Conservation (phyloP, 257 asterid species). For the Voacanga thouarsii region DNA sequence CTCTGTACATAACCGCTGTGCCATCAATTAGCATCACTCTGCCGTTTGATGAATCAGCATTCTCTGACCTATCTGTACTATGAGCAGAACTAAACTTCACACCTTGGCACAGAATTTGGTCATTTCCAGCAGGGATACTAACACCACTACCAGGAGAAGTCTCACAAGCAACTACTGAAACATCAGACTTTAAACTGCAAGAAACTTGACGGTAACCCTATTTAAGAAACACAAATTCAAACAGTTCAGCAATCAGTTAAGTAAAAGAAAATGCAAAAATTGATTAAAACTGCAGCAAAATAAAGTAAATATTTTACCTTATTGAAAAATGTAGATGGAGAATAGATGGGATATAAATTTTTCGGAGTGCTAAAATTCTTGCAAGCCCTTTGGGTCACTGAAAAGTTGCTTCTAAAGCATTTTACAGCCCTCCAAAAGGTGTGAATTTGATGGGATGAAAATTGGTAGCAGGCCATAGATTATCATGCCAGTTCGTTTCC, state of each 20-base stretch:
- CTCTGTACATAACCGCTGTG: constrained; percentile 80
- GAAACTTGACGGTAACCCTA: constrained; percentile 40
- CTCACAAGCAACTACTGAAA: constrained; percentile 27
- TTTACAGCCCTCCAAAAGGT: constrained; percentile 39
- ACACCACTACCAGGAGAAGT: constrained; percentile 27
- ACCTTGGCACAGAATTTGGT: constrained; percentile 25
- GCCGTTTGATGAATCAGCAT: constrained; percentile 46
- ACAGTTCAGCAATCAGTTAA: neutral
- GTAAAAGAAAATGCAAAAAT: neutral
- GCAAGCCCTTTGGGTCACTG: constrained; percentile 24
- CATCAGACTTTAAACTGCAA: constrained; percentile 31
- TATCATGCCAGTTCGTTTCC: constrained; percentile 15
- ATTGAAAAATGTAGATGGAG: constrained; percentile 23
- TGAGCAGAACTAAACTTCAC: constrained; percentile 31
- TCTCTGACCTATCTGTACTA: constrained; percentile 30
- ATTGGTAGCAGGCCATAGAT: constrained; percentile 57
- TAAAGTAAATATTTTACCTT: constrained; percentile 33
- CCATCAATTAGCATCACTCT: constrained; percentile 97
- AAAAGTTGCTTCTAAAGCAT: constrained; percentile 34
- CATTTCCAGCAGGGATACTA: constrained; percentile 36
- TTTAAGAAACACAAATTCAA: neutral
- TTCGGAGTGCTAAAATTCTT: constrained; percentile 18
- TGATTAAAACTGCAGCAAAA: neutral
- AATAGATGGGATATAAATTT: constrained; percentile 26
- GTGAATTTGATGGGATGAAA: constrained; percentile 39